Base-by-base conservation (phyloP, 192 early-diverging fungal species). In the Gamsiella multidivaricata region DNA sequence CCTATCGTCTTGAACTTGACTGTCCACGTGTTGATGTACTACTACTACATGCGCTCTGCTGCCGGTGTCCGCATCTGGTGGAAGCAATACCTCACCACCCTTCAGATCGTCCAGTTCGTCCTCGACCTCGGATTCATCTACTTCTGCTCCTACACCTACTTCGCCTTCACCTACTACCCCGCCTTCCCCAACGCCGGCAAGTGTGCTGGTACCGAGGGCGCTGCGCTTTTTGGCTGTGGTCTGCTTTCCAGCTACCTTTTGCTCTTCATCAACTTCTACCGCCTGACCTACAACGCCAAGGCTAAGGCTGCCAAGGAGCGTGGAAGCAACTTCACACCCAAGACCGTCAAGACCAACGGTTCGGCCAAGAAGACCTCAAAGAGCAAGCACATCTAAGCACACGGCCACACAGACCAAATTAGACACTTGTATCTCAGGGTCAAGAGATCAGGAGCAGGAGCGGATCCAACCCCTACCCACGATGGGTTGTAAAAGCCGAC, bases 21-120 rank as follows among this genome's bases (percentile, higher is more conserved):
- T 60, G 93, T 97, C 22, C 95, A 97, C 70, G 93, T 95, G 54
- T 79, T 94, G 57, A 97, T 97, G 95, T 94, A 94, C 86, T 93
- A 91, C 78, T 94, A 93, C 84, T 94, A 94, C 81, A 91, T 90
- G 85, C 90, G 89, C 61, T 90, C 92, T 14, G 91, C 91, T 52
- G 84, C 87, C 47, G 86, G 91, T 36, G 90, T 90, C 74, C 82
- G 86, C 70, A 89, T 93, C 64, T 96, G 95, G 94, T 97, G 94
- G 95, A 96, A 96, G 84, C 89, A 94, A 83, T 92, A 94, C 79
- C 83, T 97, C 34, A 97, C 95, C 37, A 93, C 94, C 20, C 75
- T 94, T 63, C 95, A 97, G 83, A 97, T 97, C 59, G 73, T 83
- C 54, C 95, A 97, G 84, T 96, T 97, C 65, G 86, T 96, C 54